Evolutionary conservation across 2,329 filamentous ascomycete genomes (phyloP).

Genomic region (Aspergillus ruber): DNA sequence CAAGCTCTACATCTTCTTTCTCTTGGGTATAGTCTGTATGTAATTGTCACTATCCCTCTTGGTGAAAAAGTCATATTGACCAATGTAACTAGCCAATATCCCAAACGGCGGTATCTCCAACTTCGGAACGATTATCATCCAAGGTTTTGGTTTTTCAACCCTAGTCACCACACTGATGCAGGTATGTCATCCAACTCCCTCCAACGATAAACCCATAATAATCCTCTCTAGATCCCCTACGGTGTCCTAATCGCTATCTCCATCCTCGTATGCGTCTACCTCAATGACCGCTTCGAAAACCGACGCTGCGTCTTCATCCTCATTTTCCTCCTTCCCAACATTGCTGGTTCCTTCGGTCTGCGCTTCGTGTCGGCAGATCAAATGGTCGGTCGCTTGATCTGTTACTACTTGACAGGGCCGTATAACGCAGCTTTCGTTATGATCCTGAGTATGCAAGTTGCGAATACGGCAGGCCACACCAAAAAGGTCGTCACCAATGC

Average conservation of each 20-base stretch:
- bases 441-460: slow-evolving; percentile 41
- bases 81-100: slow-evolving; percentile 35
- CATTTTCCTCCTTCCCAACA: slow-evolving; percentile 54
- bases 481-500: slow-evolving; percentile 61
- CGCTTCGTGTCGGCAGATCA: slow-evolving; percentile 47
- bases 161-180: slow-evolving; percentile 50
- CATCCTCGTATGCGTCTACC: slow-evolving; percentile 44
- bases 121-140: slow-evolving; percentile 54
- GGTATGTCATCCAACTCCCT: slow-evolving; percentile 13
- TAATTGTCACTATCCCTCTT: neutral
- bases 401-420: slow-evolving; percentile 52
- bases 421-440: slow-evolving; percentile 52
- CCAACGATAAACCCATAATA: neutral
- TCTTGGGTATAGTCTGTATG: slow-evolving; percentile 43
- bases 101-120: slow-evolving; percentile 54
- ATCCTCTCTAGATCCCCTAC: slow-evolving; percentile 38
- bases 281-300: slow-evolving; percentile 44
- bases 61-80: neutral
- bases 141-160: slow-evolving; percentile 51
- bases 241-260: slow-evolving; percentile 46
- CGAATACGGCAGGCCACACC: slow-evolving; percentile 49
- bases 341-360: slow-evolving; percentile 54
- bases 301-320: slow-evolving; percentile 49
- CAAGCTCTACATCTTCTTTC: slow-evolving; percentile 54
- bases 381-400: slow-evolving; percentile 50